Evolutionary conservation across 768 basidiomycete genomes (phyloP), one percentile per base, ranked within the genome.

Genomic region (Xanthoconium purpureum): DNA sequence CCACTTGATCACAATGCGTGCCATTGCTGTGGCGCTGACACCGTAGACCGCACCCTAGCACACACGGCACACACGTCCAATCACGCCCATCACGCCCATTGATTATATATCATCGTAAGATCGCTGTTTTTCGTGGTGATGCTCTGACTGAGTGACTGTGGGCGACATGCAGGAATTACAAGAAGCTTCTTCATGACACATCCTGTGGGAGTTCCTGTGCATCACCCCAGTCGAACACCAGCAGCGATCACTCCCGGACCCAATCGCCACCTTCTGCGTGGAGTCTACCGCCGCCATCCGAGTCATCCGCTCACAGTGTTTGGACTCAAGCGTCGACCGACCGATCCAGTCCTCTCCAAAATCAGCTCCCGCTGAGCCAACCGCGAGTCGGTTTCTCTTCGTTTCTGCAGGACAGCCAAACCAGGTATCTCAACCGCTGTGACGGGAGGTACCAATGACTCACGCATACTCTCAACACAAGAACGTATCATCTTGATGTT

Each of bases 401-500:
- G 43, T 77, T 86, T 52, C 72, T 86, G 37, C 73, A 81, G 20
- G 80, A 83, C 52, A 71, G 78, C 52, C 81, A 78, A 58, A 78
- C 74, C 52, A 81, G 82, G 85, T 84, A 70, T 62, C 72, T 66
- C 50, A 50, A 52, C 58, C 47, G 50, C 49, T 55, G 49, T 62
- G 43, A 33, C 39, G 52, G 43, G 30, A 46, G 40, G 60, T 52
- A 39, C 44, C 47, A 46, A 59, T 57, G 44, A 52, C 64, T 69
- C 48, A 71, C 56, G 52, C 44, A 24, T 48, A 29, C 36, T 54
- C 60, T 54, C 60, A 45, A 63, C 49, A 55, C 59, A 63, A 85
- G 85, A 72, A 76, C 83, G 1, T 96, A 94, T 69, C 82, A 87
- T 47, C 84, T 97, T 17, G 85, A 90, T 67, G 84, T 95, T 56